A percentile compares a stretch with the other conserved stretches of the same genome.
Evolutionary conservation across 2,329 filamentous ascomycete genomes (phyloP).

Genomic region (Colletotrichum noveboracense): DNA sequence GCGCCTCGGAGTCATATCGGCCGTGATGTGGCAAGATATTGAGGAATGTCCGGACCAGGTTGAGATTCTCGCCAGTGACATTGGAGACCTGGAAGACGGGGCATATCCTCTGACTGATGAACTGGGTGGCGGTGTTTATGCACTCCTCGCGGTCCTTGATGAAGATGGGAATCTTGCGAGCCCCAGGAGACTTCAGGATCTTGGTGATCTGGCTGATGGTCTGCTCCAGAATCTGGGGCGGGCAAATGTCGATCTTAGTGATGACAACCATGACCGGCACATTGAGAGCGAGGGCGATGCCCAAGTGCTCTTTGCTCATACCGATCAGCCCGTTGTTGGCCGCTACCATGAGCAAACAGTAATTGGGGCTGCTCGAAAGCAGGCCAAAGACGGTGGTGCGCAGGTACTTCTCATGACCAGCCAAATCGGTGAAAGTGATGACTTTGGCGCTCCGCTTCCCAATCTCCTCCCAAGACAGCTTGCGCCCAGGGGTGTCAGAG

Average conservation of each 20-base stretch:
- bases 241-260: constrained; percentile 98
- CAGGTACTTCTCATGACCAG: constrained; percentile 93
- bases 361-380: constrained; percentile 93
- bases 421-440: constrained; percentile 93
- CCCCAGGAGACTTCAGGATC: constrained; percentile 92
- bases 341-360: constrained; percentile 97
- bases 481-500: constrained; percentile 82
- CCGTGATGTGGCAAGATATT: constrained; percentile 96
- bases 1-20: constrained; percentile 84
- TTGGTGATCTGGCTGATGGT: constrained; percentile 90
- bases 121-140: constrained; percentile 93
- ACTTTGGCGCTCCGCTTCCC: constrained; percentile 95
- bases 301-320: constrained; percentile 98
- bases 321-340: constrained; percentile 97
- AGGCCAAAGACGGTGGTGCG: constrained; percentile 96
- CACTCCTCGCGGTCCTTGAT: constrained; percentile 92
- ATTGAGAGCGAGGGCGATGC: constrained; percentile 91
- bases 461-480: constrained; percentile 96
- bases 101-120: constrained; percentile 93
- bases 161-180: constrained; percentile 94
- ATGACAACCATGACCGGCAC: constrained; percentile 98
- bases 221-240: constrained; percentile 91
- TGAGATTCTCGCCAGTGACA: constrained; percentile 89
- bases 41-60: constrained; percentile 89
- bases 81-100: constrained; percentile 98